Percentiles rank a stretch among this genome's conserved stretches.
phyloP scores from a whole-genome alignment of 495 filamentous ascomycete genomes.

The Sporormia fimetaria region DNA sequence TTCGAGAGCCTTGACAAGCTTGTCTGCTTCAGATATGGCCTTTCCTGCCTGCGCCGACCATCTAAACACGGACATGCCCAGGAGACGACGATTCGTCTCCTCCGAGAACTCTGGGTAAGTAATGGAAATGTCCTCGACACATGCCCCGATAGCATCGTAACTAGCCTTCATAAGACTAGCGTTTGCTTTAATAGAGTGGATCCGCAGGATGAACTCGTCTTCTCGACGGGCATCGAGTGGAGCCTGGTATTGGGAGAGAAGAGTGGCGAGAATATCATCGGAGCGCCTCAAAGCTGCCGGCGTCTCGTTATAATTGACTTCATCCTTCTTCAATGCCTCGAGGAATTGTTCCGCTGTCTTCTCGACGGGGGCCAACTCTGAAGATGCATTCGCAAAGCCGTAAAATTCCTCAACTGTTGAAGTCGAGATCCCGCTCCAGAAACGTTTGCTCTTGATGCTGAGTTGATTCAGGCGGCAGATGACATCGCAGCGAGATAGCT shows the following conservation, averaged over 20 bases:
- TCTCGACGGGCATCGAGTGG: constrained; percentile 4
- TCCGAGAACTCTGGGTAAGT: constrained; percentile 1
- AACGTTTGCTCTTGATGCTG: constrained; percentile 66
- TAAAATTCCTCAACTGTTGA: constrained; percentile 69
- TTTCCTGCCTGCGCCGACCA: background rate
- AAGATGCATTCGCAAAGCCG: constrained; percentile 61
- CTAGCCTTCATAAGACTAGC: constrained; percentile 1
- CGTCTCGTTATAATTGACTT: constrained; percentile 74
- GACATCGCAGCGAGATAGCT: constrained; percentile 47
- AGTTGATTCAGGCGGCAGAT: constrained; percentile 83
- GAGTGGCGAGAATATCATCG: constrained; percentile 1
- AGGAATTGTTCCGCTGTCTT: constrained; percentile 81
- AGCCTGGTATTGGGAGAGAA: background rate
- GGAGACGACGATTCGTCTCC: background rate
- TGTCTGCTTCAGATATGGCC: constrained; percentile 3
- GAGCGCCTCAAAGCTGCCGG: constrained; percentile 64
- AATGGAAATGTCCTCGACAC: background rate
- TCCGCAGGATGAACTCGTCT: constrained; percentile 33
- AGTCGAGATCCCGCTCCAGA: constrained; percentile 61
- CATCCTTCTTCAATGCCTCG: constrained; percentile 68
- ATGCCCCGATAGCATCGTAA: constrained; percentile 1
- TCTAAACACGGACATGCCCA: background rate
- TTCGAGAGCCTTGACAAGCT: background rate
- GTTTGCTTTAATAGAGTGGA: constrained; percentile 6
- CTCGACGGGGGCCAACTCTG: constrained; percentile 90